phyloP scores from a whole-genome alignment of 176 grass and related monocot genomes.

The Eleusine coracana region DNA sequence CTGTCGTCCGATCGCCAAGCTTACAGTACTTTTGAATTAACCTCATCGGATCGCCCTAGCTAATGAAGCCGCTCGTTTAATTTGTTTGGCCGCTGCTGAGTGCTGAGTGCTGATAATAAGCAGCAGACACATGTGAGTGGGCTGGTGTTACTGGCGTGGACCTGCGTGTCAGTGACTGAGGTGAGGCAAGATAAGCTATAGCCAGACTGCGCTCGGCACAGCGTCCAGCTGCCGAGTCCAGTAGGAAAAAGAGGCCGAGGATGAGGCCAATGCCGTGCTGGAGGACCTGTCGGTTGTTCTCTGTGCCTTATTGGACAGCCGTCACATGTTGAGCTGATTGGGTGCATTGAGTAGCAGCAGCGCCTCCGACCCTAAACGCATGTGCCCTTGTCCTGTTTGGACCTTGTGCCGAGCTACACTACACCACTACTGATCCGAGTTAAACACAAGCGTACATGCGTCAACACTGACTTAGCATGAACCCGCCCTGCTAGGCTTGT shows the following conservation, averaged over 20 bases:
- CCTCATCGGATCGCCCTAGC: not conserved
- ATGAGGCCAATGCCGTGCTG: conserved; percentile 78
- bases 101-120: not conserved
- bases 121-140: conserved; percentile 30
- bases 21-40: not conserved
- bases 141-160: not conserved
- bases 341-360: conserved; percentile 51
- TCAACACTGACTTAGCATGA: conserved; percentile 39
- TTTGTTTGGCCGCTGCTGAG: not conserved
- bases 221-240: conserved; percentile 42
- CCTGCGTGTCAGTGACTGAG: conserved; percentile 17
- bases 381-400: conserved; percentile 50
- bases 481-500: conserved; percentile 19
- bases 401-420: not conserved
- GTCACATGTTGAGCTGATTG: conserved; percentile 81
- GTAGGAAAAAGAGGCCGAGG: conserved; percentile 30
- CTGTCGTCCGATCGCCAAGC: not conserved
- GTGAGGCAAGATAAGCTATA: conserved; percentile 46
- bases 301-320: conserved; percentile 76
- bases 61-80: not conserved
- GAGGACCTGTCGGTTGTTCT: conserved; percentile 84
- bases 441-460: conserved; percentile 33
- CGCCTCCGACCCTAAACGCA: conserved; percentile 49
- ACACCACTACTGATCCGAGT: not conserved
- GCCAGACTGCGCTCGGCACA: conserved; percentile 43